A percentile compares a stretch with the other conserved stretches of the same genome.
Conservation (phyloP, 805 yeast genomes). For the Teunomyces barrocoloradensis region DNA sequence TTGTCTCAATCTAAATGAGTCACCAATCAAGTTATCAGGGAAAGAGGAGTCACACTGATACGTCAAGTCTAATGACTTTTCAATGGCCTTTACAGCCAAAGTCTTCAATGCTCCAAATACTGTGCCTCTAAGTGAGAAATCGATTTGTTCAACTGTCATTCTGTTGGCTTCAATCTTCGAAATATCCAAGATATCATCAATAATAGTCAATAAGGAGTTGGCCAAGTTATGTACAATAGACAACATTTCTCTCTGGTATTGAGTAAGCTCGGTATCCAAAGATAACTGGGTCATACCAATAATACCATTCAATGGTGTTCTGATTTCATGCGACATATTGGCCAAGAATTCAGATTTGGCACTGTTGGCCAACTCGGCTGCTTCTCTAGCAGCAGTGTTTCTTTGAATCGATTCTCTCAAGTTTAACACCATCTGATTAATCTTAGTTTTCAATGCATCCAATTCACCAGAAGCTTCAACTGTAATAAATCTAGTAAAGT, state of each 20-base stretch:
- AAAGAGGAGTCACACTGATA: conserved; percentile 83
- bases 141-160: conserved; percentile 89
- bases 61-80: conserved; percentile 74
- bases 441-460: conserved; percentile 65
- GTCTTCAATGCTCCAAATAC: conserved; percentile 90
- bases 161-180: conserved; percentile 92
- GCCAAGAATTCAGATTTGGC: conserved; percentile 90
- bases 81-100: conserved; percentile 84
- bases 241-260: conserved; percentile 88
- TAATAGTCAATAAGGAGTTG: conserved; percentile 78
- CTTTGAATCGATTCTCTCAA: conserved; percentile 86
- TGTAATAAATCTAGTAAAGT: conserved; percentile 83
- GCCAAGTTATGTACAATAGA: conserved; percentile 87
- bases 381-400: conserved; percentile 91
- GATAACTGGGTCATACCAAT: conserved; percentile 92
- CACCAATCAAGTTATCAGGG: conserved; percentile 86
- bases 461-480: conserved; percentile 92
- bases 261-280: conserved; percentile 83
- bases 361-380: conserved; percentile 86
- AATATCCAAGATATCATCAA: conserved; percentile 87
- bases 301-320: conserved; percentile 92
- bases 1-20: conserved; percentile 83
- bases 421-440: conserved; percentile 63
- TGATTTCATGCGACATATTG: conserved; percentile 77
- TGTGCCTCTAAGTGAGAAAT: conserved; percentile 80